Evolutionary conservation across 2,329 filamentous ascomycete species (phyloP).

Genomic region (Fusarium tjaetaba): DNA sequence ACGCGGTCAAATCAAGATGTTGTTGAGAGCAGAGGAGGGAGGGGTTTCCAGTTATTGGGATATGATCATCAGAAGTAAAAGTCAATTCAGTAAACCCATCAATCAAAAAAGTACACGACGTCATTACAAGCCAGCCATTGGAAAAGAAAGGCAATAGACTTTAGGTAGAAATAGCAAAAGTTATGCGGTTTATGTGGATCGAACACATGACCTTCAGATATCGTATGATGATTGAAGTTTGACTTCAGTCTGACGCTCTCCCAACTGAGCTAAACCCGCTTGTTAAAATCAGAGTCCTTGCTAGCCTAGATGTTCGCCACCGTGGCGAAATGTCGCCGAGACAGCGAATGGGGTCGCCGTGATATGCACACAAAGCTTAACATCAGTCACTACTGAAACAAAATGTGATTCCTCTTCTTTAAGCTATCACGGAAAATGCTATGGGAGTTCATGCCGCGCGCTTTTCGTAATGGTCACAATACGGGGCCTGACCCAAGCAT

Average conservation of each 20-base stretch:
- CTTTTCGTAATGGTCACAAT: background rate
- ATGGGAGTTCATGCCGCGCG: background rate
- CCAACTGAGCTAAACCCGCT: constrained; percentile 40
- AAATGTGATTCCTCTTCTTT: fast-evolving
- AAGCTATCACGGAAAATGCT: fast-evolving
- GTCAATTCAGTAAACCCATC: too few species aligned
- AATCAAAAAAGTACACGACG: background rate
- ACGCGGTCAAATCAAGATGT: background rate
- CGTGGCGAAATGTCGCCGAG: fast-evolving
- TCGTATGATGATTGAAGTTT: constrained; percentile 35
- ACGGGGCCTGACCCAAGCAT: background rate
- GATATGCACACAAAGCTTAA: too few species aligned
- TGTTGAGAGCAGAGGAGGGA: background rate
- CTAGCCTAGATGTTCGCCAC: fast-evolving
- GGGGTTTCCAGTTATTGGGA: background rate
- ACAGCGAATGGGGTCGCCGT: fast-evolving
- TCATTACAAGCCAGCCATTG: fast-evolving
- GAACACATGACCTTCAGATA: constrained; percentile 45
- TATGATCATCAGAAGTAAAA: too few species aligned
- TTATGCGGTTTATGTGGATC: constrained; percentile 43
- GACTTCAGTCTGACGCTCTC: constrained; percentile 37
- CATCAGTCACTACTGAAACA: background rate
- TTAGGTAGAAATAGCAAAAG: background rate
- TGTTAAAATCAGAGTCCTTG: fast-evolving
- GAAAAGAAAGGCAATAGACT: too few species aligned